phyloP scores from a whole-genome alignment of 345 rosid species.

The Lenwebbia sp. region DNA sequence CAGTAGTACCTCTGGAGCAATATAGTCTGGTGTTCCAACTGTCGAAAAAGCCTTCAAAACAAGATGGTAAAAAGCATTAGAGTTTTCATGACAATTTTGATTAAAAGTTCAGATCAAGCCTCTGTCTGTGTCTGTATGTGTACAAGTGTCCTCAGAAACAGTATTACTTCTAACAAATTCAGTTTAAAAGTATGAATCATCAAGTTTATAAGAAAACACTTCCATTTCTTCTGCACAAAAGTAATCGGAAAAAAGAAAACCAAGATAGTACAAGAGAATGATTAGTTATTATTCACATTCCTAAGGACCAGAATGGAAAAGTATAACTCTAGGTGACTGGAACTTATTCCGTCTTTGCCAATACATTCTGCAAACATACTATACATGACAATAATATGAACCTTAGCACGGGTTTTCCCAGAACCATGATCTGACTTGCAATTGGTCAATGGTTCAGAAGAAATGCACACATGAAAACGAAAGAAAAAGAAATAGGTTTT shows the following conservation, averaged over 20 bases:
- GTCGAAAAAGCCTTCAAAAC: conserved; percentile 81
- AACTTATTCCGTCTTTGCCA: neutral
- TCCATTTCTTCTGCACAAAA: neutral
- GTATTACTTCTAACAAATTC: neutral
- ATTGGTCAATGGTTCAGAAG: neutral
- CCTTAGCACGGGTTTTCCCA: neutral
- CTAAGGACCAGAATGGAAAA: neutral
- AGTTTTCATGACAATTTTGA: neutral
- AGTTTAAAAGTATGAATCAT: neutral
- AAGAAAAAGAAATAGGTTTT: neutral
- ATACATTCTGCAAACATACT: neutral
- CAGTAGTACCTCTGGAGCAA: conserved; percentile 91
- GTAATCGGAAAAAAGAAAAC: neutral
- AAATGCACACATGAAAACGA: neutral
- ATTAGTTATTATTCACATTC: neutral
- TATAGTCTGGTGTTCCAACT: conserved; percentile 95
- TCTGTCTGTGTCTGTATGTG: neutral
- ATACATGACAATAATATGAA: neutral
- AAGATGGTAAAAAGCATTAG: neutral
- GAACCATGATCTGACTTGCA: neutral
- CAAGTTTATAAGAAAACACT: neutral
- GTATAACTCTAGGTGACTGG: neutral
- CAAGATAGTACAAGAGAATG: neutral
- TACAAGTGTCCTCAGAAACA: neutral
- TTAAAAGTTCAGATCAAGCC: neutral